Evolutionary conservation across 768 basidiomycete genomes (phyloP).

Genomic region (Kwoniella pini): DNA sequence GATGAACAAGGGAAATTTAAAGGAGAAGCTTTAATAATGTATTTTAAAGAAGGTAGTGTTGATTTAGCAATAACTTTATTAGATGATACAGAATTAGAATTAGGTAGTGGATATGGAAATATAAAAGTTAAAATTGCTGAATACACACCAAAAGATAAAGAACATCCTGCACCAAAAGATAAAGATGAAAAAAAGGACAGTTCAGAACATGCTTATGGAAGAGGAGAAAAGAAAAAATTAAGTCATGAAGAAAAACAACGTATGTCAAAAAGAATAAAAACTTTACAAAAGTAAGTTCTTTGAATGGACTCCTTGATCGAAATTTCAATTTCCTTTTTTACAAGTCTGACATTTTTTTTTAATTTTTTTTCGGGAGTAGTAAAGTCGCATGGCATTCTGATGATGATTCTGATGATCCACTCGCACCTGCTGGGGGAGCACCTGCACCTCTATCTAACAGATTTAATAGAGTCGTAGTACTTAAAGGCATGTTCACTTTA

Average conservation of each 20-base stretch:
- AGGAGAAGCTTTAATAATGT: conserved; percentile 93
- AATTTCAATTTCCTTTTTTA: no score
- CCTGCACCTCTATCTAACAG: conserved; percentile 61
- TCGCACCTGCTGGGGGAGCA: conserved; percentile 38
- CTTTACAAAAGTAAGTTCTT: conserved; percentile 62
- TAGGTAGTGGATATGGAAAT: conserved; percentile 67
- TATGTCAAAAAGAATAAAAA: conserved; percentile 52
- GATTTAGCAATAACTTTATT: conserved; percentile 75
- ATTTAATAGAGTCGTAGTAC: conserved; percentile 68
- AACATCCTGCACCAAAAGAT: conserved; percentile 4
- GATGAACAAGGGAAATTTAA: conserved; percentile 82
- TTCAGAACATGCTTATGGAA: conserved; percentile 53
- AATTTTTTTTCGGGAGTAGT: conserved; percentile 57
- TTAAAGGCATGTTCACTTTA: conserved; percentile 93
- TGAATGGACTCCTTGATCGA: no score
- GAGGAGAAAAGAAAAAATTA: conserved; percentile 55
- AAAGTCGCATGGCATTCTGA: conserved; percentile 95
- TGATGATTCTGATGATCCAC: conserved; percentile 72
- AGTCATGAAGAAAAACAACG: conserved; percentile 51
- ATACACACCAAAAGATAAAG: conserved; percentile 33
- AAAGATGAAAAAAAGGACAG: conserved; percentile 24
- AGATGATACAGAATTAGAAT: conserved; percentile 85
- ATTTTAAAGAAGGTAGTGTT: conserved; percentile 97
- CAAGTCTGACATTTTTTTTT: no score
- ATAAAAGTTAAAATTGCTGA: conserved; percentile 54